These are phyloP conservation scores for Strobilomyces confusus DNA, from an alignment of 768 basidiomycete species.

Conservation along the genomic window DNA sequence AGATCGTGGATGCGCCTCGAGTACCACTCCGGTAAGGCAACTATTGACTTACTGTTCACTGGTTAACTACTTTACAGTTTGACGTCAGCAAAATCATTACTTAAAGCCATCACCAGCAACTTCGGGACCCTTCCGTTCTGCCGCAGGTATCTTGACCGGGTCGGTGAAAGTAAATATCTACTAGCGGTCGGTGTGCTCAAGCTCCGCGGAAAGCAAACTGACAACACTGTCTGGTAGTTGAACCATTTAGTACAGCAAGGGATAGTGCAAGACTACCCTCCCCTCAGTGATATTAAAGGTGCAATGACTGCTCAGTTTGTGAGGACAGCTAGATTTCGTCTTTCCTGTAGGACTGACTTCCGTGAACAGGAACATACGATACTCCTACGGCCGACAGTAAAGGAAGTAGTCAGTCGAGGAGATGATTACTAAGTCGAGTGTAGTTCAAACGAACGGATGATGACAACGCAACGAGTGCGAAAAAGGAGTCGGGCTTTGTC, in stretches of 20 bases:
- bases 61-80: conserved; percentile 38
- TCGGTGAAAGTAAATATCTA: conserved; percentile 90
- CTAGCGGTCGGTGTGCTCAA: conserved; percentile 59
- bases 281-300: conserved; percentile 78
- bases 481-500: not conserved
- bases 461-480: not conserved
- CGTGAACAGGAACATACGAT: conserved; percentile 75
- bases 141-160: conserved; percentile 88
- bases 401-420: conserved; percentile 81
- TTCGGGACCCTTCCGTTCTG: conserved; percentile 97
- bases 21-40: conserved; percentile 65
- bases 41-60: not conserved
- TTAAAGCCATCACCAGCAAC: conserved; percentile 84
- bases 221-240: conserved; percentile 45
- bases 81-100: conserved; percentile 77
- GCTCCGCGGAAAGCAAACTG: not conserved
- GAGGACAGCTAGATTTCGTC: conserved; percentile 24
- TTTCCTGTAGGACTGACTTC: conserved; percentile 4
- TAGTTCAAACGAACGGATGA: not conserved
- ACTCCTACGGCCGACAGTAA: conserved; percentile 75
- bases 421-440: conserved; percentile 60
- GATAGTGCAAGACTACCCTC: conserved; percentile 90
- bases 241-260: conserved; percentile 87
- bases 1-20: conserved; percentile 61
- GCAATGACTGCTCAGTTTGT: conserved; percentile 96